phyloP scores from a whole-genome alignment of 257 asterid genomes.

The Capsicum chinense region DNA sequence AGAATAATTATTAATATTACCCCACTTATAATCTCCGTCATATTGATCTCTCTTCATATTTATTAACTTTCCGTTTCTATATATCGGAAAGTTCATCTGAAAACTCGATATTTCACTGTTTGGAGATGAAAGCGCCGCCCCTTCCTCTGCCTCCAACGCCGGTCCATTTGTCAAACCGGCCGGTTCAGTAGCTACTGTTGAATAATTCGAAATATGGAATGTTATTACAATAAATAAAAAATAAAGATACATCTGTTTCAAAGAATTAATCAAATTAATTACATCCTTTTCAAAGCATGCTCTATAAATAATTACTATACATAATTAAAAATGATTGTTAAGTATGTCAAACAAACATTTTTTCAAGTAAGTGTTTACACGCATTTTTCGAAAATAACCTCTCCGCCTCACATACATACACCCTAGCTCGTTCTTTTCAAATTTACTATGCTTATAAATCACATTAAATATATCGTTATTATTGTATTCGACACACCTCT shows the following conservation, averaged over 20 bases:
- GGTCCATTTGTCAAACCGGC: conserved; percentile 34
- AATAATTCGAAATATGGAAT: not conserved
- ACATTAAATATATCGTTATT: not conserved
- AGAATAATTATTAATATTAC: conserved; percentile 35
- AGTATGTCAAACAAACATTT: not conserved
- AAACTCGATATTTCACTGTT: conserved; percentile 57
- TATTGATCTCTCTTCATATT: conserved; percentile 44
- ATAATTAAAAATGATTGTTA: not conserved
- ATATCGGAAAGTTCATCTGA: conserved; percentile 57
- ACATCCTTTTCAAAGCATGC: conserved; percentile 15
- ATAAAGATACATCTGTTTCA: not conserved
- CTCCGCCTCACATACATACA: not conserved
- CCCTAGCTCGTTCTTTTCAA: too few relatives aligned
- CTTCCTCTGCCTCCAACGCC: conserved; percentile 34
- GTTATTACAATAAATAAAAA: not conserved
- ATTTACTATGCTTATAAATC: not conserved
- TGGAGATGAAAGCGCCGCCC: conserved; percentile 53
- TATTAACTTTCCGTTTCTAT: conserved; percentile 29
- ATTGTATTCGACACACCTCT: not conserved
- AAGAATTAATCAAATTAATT: not conserved
- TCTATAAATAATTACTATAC: not conserved
- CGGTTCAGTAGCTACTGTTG: conserved; percentile 49
- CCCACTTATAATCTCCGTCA: conserved; percentile 27
- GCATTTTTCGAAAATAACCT: not conserved
- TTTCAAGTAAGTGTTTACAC: not conserved